A percentile compares a stretch with the other conserved stretches of the same genome.
Evolutionary conservation across 148 eudicot species (phyloP).

Genomic region (Cornus controversa): DNA sequence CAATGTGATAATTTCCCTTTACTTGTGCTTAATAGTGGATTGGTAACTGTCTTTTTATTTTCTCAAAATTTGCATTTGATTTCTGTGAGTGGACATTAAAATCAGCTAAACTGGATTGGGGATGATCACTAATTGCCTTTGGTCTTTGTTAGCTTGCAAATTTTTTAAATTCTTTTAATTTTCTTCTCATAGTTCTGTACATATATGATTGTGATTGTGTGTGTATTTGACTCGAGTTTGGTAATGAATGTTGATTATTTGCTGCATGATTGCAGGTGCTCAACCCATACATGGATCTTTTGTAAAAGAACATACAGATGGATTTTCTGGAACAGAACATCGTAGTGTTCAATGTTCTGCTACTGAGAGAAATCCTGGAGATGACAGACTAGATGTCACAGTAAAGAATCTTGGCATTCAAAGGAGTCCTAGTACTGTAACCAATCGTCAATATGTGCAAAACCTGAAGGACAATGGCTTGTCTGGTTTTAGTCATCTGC

Average conservation of each 20-base stretch:
- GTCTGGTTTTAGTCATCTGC: constrained; percentile 10
- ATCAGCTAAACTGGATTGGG: not conserved
- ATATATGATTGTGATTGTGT: not conserved
- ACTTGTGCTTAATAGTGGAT: not conserved
- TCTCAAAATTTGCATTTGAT: not conserved
- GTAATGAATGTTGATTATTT: not conserved
- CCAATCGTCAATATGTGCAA: constrained; percentile 10
- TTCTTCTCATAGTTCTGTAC: not conserved
- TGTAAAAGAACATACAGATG: constrained; percentile 13
- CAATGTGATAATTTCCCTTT: not conserved
- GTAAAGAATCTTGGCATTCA: constrained; percentile 1
- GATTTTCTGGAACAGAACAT: constrained; percentile 15
- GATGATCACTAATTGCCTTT: not conserved
- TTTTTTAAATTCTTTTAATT: not conserved
- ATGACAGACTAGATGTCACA: constrained; percentile 14
- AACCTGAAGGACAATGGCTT: constrained; percentile 22
- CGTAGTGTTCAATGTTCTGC: not conserved
- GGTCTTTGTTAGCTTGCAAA: not conserved
- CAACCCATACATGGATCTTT: constrained; percentile 15
- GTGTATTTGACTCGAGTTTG: not conserved
- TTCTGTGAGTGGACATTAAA: not conserved
- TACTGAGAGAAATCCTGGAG: constrained; percentile 12
- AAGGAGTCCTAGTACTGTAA: constrained; percentile 1
- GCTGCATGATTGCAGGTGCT: constrained; percentile 32
- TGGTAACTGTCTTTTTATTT: not conserved